These are phyloP conservation scores for Globisporangium okanoganense DNA, from an alignment of 352 stramenopile species.

Conservation along the genomic window DNA sequence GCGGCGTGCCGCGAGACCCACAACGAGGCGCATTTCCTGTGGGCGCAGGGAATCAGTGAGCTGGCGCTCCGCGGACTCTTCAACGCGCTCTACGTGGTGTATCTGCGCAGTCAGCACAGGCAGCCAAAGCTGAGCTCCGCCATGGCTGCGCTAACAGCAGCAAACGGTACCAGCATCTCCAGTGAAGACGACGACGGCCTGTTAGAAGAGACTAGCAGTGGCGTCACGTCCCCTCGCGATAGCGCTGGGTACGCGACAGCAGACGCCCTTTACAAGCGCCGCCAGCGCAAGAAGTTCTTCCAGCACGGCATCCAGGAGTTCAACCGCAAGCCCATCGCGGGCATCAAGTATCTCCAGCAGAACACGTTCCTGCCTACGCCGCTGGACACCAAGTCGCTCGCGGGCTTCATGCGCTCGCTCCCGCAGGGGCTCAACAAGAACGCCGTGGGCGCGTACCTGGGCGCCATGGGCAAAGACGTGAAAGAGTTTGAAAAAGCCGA, in stretches of 20 bases:
- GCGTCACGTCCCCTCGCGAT: slow-evolving; percentile 8
- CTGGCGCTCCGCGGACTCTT: slow-evolving; percentile 65
- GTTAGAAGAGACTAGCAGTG: slow-evolving; percentile 20
- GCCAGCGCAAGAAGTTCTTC: slow-evolving; percentile 79
- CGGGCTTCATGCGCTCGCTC: slow-evolving; percentile 79
- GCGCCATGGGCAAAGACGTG: slow-evolving; percentile 76
- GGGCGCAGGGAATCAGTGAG: slow-evolving; percentile 64
- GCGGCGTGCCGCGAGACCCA: slow-evolving; percentile 62
- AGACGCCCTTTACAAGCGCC: slow-evolving; percentile 50
- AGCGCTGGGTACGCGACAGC: slow-evolving; percentile 33
- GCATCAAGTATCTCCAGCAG: slow-evolving; percentile 84
- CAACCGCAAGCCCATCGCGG: slow-evolving; percentile 91
- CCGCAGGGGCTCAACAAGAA: slow-evolving; percentile 82
- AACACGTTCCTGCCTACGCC: slow-evolving; percentile 74
- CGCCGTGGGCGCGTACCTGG: slow-evolving; percentile 81
- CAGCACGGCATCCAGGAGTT: slow-evolving; percentile 91
- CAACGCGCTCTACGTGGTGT: slow-evolving; percentile 73
- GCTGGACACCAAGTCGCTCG: slow-evolving; percentile 76
- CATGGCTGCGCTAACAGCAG: background rate
- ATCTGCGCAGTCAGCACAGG: slow-evolving; percentile 41
- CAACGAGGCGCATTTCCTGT: slow-evolving; percentile 69
- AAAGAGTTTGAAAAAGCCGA: slow-evolving; percentile 68
- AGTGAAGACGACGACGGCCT: slow-evolving; percentile 33
- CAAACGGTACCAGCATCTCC: slow-evolving; percentile 8
- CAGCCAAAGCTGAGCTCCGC: slow-evolving; percentile 21